phyloP scores from a whole-genome alignment of 2,329 filamentous ascomycete species.

The Neopestalotiopsis sp. region DNA sequence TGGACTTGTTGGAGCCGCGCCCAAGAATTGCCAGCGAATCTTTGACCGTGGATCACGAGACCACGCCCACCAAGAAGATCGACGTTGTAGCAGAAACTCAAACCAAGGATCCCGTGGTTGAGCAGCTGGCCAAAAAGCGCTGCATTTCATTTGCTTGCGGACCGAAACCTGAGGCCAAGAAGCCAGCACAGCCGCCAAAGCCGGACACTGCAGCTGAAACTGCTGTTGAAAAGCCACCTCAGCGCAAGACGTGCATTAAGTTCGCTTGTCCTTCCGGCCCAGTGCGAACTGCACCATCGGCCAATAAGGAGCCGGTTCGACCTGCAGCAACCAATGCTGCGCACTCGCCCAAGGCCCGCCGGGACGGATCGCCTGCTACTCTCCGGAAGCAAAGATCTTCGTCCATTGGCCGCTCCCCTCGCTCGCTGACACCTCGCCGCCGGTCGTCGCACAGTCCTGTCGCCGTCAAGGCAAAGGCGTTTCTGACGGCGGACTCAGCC shows the following conservation, averaged over 20 bases:
- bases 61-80: constrained; percentile 23
- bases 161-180: constrained; percentile 59
- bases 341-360: constrained; percentile 21
- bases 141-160: constrained; percentile 93
- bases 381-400: constrained; percentile 36
- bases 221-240: constrained; percentile 41
- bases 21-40: constrained; percentile 32
- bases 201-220: constrained; percentile 36
- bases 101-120: constrained; percentile 61
- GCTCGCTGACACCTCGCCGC: constrained; percentile 40
- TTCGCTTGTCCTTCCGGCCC: constrained; percentile 73
- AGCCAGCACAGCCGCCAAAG: constrained; percentile 43
- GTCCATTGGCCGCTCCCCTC: constrained; percentile 31
- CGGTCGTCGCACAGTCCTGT: constrained; percentile 44
- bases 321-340: constrained; percentile 17
- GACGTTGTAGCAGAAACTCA: constrained; percentile 26
- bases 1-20: constrained; percentile 33
- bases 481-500: constrained; percentile 53
- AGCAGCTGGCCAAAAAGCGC: constrained; percentile 76
- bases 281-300: constrained; percentile 44
- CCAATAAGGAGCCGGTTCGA: constrained; percentile 33
- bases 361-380: constrained; percentile 27
- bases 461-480: constrained; percentile 47
- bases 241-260: constrained; percentile 70
- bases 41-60: constrained; percentile 29